phyloP scores from a whole-genome alignment of 768 basidiomycete species.

The Lactifluus volemus region DNA sequence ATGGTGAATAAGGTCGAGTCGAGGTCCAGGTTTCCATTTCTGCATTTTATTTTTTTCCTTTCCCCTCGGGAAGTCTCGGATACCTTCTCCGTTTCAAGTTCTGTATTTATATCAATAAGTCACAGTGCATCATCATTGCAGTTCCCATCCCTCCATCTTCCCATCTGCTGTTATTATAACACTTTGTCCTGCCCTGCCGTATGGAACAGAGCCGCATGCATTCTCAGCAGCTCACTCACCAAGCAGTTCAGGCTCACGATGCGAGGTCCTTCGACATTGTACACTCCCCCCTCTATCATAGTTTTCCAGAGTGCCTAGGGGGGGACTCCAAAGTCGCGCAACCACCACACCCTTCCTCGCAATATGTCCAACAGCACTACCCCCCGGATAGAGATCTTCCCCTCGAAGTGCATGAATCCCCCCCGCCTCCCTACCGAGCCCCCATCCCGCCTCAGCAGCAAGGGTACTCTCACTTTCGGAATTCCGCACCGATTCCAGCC shows the following conservation, averaged over 20 bases:
- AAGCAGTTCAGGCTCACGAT: neutral
- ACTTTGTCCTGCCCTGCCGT: neutral
- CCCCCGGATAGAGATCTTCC: neutral
- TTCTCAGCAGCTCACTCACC: slow-evolving; percentile 3
- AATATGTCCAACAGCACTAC: neutral
- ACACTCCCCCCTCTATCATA: slow-evolving; percentile 1
- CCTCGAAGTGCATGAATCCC: neutral
- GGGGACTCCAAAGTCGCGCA: slow-evolving; percentile 1
- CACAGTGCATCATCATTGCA: neutral
- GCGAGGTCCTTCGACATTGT: neutral
- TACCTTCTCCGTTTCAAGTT: slow-evolving; percentile 5
- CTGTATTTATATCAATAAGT: slow-evolving; percentile 16
- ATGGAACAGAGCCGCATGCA: slow-evolving; percentile 6
- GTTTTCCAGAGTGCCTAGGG: neutral
- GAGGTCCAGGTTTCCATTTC: slow-evolving; percentile 9
- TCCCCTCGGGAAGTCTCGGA: slow-evolving; percentile 14
- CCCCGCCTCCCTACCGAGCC: neutral
- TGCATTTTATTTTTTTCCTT: slow-evolving; percentile 10
- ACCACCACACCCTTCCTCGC: neutral
- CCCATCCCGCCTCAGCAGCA: neutral
- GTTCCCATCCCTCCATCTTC: neutral
- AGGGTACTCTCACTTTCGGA: neutral
- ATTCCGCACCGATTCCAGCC: neutral
- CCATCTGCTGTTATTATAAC: neutral
- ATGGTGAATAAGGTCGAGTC: slow-evolving; percentile 9